Percentiles rank a stretch among this genome's conserved stretches.
phyloP scores from a whole-genome alignment of 2,329 filamentous ascomycete species.

The Microascus cirrosus region DNA sequence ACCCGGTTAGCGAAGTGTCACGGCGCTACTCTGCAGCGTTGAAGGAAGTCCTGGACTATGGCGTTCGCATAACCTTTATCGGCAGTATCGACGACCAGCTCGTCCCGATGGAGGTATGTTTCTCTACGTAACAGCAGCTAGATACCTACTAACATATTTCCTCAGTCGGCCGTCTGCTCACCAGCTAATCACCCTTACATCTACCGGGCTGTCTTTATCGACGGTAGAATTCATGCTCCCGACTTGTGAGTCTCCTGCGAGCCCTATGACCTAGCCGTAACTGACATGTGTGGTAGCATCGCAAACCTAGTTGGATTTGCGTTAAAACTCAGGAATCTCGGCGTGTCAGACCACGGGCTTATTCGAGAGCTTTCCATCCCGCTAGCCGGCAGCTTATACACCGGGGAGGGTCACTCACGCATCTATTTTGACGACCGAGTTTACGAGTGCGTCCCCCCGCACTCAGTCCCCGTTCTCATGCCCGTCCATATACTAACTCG shows the following conservation, averaged over 20 bases:
- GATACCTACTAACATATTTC: constrained; percentile 10
- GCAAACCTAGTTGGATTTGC: constrained; percentile 87
- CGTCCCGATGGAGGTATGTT: constrained; percentile 69
- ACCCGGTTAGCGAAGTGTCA: constrained; percentile 70
- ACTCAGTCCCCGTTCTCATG: background rate
- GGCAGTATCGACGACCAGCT: constrained; percentile 96
- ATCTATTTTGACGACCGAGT: constrained; percentile 84
- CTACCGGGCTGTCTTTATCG: constrained; percentile 90
- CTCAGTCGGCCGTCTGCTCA: constrained; percentile 73
- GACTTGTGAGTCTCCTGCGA: constrained; percentile 53
- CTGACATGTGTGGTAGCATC: constrained; percentile 34
- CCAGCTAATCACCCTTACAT: constrained; percentile 85
- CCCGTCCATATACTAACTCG: background rate
- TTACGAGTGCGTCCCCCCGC: constrained; percentile 41
- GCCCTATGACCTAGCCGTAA: background rate
- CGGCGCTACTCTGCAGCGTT: constrained; percentile 70
- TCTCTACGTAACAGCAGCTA: background rate
- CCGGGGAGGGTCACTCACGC: constrained; percentile 84
- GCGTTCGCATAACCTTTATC: constrained; percentile 74
- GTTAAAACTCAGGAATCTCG: constrained; percentile 86
- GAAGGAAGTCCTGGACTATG: constrained; percentile 62
- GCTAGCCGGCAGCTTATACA: constrained; percentile 81
- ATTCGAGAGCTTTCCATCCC: constrained; percentile 82
- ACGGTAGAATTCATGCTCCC: constrained; percentile 81
- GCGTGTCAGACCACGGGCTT: constrained; percentile 84